phyloP scores from a whole-genome alignment of 805 yeast genomes.

The Kluyveromyces aestuarii region DNA sequence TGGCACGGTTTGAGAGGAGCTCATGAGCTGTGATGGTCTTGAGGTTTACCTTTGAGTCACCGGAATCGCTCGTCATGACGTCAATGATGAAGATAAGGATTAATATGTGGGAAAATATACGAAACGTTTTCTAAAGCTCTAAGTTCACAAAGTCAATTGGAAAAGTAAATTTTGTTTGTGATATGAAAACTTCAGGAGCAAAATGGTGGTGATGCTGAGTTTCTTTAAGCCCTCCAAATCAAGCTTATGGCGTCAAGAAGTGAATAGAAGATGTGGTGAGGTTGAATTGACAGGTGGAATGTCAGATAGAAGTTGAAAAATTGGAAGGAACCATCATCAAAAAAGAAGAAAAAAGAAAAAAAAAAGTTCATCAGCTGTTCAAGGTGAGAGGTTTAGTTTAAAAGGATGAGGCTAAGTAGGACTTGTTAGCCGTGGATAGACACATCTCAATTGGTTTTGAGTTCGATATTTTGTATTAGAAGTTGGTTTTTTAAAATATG shows the following conservation, averaged over 20 bases:
- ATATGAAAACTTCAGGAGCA: no score
- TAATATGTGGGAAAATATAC: no score
- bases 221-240: no score
- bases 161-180: no score
- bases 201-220: no score
- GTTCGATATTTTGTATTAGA: no score
- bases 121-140: no score
- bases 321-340: background rate
- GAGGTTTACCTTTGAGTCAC: constrained; percentile 15
- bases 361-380: background rate
- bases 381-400: background rate
- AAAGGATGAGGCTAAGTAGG: no score
- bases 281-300: background rate
- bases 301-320: background rate
- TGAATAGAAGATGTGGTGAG: background rate
- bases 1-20: constrained; percentile 21
- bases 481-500: no score
- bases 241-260: background rate
- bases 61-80: constrained; percentile 3
- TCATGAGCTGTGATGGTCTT: constrained; percentile 25
- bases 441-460: no score
- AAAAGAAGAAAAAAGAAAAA: background rate
- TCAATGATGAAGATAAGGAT: background rate
- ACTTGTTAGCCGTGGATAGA: no score
- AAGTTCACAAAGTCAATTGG: no score